Evolutionary conservation across 2,329 filamentous ascomycete species (phyloP), one percentile per base, ranked within the genome.

Genomic region (Trichophaea hybrida): DNA sequence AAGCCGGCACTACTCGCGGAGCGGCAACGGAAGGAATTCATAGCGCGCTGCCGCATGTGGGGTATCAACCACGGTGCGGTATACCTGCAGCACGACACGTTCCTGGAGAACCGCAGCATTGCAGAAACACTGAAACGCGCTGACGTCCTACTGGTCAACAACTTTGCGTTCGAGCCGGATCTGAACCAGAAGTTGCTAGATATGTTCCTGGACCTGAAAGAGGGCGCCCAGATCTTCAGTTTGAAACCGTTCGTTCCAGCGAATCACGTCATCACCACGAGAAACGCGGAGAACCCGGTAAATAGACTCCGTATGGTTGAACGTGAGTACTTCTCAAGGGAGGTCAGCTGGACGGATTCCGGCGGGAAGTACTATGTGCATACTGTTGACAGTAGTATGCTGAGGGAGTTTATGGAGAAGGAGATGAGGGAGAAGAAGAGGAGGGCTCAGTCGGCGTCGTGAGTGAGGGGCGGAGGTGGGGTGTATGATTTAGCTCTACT

Each of bases 81-180:
- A n/a, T 79, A 82, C 62, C 80, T 98, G 5, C 80, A 91, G 63
- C 77, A 83, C 48, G 93, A 88, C 60, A 87, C 95, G 70, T 96
- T 98, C 69, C 81, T 89, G 7, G 81, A 83, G 65, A 86, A 85
- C 66, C 71, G 78, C 13, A 77, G 77, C 60, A 88, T 96, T 53
- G 78, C 83, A 61, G 78, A 82, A 31, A 83, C 84, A 6, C 77
- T 98, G 54, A 84, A 85, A 71, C 81, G 84, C 58, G 91, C 93
- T 1, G 93, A 98, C 70, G 90, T 97, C n/a, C 81, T 98, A 15
- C 79, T 98, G 32, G 91, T 97, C 68, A 98, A 98, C 76, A 98
- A 98, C 74, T 90, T 97, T 73, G 93, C 89, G 1, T 98, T 98
- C 73, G 90, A 85, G 5, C 84, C 90, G 12, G 79, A 84, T 67